Evolutionary conservation across 495 filamentous ascomycete genomes (phyloP), one percentile per base, ranked within the genome.

Genomic region (Aspergillus campestris): DNA sequence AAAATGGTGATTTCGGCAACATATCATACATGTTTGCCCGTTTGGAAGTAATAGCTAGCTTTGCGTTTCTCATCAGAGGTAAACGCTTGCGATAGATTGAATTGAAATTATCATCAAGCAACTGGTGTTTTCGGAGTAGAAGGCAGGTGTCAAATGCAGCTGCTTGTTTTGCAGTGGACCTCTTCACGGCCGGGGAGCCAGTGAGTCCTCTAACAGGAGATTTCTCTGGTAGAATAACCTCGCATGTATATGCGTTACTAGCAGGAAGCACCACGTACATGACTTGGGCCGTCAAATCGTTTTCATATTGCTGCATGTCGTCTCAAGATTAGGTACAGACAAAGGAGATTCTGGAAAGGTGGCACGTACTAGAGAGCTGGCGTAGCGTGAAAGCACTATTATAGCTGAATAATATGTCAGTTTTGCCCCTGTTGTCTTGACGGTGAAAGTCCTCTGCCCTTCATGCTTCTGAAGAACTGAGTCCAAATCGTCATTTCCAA

Each of bases 71-170:
- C 88, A 95, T 95, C 6, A 72, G 77, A 3, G 88, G 90, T 2
- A 90, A 66, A 34, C 79, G 71, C 52, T 84, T 91, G 18, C 75
- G 80, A 45, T 85, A 86, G 3, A 75, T 78, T 0, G 92, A 86
- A 41, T 81, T 70, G 7, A 96, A 72, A 53, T 88, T 63, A 6
- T 77, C 74, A 62, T 95, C 82, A 0, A 98, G 63, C 47, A 86
- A 77, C 7, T 75, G 72, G 34, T 74, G 71, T 45, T 78, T 77
- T 18, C 83, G 70, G 5, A 98, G 74, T 43, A 79, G 45, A 3
- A 92, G 50, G 52, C 89, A 95, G 35, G 84, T 77, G 56, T 92
- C 83, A 58, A 92, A 97, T 3, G 92, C 92, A 10, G 88, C 92
- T 7, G 89, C 84, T 51, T 86, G 82, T 61, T 94, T 95, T n/a